Evolutionary conservation across 768 basidiomycete genomes (phyloP).

Genomic region (Tephrocybe sp.): DNA sequence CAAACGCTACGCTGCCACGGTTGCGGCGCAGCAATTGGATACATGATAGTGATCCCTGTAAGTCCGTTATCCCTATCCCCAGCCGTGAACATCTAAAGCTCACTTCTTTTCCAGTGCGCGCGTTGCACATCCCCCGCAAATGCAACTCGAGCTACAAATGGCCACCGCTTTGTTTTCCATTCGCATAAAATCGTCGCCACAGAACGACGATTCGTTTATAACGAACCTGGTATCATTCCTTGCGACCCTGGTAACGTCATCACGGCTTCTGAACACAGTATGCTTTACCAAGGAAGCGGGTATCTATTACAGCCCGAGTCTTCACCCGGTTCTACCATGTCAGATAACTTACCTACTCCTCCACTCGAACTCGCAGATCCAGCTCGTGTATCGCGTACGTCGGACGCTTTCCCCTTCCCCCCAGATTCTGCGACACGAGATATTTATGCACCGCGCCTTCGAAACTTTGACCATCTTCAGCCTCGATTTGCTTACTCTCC

Average conservation of each 20-base stretch:
- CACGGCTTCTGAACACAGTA: slow-evolving; percentile 14
- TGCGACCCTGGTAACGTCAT: slow-evolving; percentile 30
- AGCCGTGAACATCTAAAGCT: no score
- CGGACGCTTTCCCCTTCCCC: slow-evolving; percentile 26
- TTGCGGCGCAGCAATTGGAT: slow-evolving; percentile 74
- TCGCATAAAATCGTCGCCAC: slow-evolving; percentile 62
- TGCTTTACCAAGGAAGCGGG: slow-evolving; percentile 11
- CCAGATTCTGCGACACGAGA: slow-evolving; percentile 17
- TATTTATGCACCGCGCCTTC: slow-evolving; percentile 9
- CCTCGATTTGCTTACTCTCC: slow-evolving; percentile 15
- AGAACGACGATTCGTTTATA: slow-evolving; percentile 62
- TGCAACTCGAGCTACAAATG: slow-evolving; percentile 74
- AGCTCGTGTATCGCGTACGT: slow-evolving; percentile 24
- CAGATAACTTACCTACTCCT: slow-evolving; percentile 38
- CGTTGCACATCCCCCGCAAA: slow-evolving; percentile 75
- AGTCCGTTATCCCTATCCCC: no score
- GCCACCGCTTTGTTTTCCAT: slow-evolving; percentile 88
- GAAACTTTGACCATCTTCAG: slow-evolving; percentile 9
- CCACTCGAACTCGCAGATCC: slow-evolving; percentile 38
- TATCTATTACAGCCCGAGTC: no score
- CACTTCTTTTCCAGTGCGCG: slow-evolving; percentile 42
- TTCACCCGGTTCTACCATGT: no score
- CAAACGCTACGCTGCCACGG: slow-evolving; percentile 80
- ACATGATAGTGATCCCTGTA: slow-evolving; percentile 76
- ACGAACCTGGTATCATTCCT: slow-evolving; percentile 63